phyloP scores from a whole-genome alignment of 2,329 filamentous ascomycete species.

The Aspergillus sp. region DNA sequence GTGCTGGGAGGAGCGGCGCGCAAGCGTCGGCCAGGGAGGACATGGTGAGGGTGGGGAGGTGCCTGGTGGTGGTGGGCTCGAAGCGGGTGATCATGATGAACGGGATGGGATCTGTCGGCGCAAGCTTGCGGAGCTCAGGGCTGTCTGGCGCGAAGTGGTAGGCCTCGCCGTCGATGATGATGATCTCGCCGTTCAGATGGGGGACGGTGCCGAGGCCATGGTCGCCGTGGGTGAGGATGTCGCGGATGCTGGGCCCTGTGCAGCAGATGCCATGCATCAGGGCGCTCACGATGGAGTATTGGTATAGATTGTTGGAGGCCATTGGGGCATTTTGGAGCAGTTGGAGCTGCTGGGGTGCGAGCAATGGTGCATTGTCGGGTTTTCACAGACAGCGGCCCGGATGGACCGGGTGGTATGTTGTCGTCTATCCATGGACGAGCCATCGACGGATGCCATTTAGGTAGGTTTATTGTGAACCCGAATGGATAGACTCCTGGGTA shows the following conservation, averaged over 20 bases:
- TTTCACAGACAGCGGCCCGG: too few species aligned
- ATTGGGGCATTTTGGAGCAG: not conserved
- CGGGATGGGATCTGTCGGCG: slow-evolving; percentile 35
- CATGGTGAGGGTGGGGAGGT: slow-evolving; percentile 2
- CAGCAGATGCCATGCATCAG: slow-evolving; percentile 44
- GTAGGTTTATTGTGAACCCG: too few species aligned
- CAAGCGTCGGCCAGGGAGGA: not conserved
- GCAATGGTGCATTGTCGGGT: not conserved
- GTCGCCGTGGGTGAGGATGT: slow-evolving; percentile 39
- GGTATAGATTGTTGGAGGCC: slow-evolving; percentile 30
- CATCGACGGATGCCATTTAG: too few species aligned
- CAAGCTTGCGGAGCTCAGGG: slow-evolving; percentile 21
- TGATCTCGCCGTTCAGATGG: slow-evolving; percentile 43
- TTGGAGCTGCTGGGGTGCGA: not conserved
- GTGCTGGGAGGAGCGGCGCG: slow-evolving; percentile 6
- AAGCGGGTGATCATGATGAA: slow-evolving; percentile 36
- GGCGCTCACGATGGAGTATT: slow-evolving; percentile 44
- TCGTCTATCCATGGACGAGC: too few species aligned
- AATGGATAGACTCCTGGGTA: too few species aligned
- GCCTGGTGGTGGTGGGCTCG: slow-evolving; percentile 19
- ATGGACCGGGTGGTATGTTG: too few species aligned
- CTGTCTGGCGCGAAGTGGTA: slow-evolving; percentile 43
- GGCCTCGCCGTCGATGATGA: slow-evolving; percentile 41
- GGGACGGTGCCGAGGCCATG: slow-evolving; percentile 46
- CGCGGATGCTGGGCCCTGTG: slow-evolving; percentile 34